These are phyloP conservation scores for Trametes villosa DNA, from an alignment of 768 basidiomycete genomes.

Conservation along the genomic window DNA sequence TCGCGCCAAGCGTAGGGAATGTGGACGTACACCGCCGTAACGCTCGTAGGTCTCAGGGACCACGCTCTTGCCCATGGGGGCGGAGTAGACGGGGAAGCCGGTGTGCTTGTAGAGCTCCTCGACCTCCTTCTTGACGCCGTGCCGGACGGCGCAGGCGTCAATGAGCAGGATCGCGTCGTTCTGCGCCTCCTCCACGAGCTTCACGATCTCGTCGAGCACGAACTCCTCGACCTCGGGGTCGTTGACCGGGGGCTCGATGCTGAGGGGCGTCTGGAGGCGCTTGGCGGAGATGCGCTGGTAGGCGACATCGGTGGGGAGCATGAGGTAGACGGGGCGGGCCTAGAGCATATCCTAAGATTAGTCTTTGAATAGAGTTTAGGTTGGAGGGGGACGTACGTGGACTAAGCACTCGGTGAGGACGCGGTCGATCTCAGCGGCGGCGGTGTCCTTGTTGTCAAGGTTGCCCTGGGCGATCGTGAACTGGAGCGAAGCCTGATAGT, in stretches of 20 bases:
- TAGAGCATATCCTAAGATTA: conserved; percentile 30
- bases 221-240: conserved; percentile 62
- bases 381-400: conserved; percentile 42
- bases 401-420: conserved; percentile 72
- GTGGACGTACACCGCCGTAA: conserved; percentile 73
- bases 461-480: conserved; percentile 72
- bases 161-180: conserved; percentile 73
- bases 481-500: conserved; percentile 72
- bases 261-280: conserved; percentile 63
- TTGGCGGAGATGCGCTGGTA: conserved; percentile 66
- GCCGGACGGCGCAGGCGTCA: conserved; percentile 81
- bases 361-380: not conserved
- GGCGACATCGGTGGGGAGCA: conserved; percentile 84
- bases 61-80: conserved; percentile 83
- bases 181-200: conserved; percentile 63
- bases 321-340: conserved; percentile 87
- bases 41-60: conserved; percentile 72
- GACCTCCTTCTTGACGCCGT: conserved; percentile 65
- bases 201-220: conserved; percentile 74
- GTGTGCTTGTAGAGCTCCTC: conserved; percentile 66
- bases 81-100: conserved; percentile 71
- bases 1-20: not conserved
- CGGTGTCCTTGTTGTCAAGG: conserved; percentile 55
- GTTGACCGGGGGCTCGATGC: conserved; percentile 52
- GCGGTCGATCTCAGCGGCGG: conserved; percentile 77